Conservation (phyloP, 1,284 basidiomycete genomes). For the Schizophyllum commune region DNA sequence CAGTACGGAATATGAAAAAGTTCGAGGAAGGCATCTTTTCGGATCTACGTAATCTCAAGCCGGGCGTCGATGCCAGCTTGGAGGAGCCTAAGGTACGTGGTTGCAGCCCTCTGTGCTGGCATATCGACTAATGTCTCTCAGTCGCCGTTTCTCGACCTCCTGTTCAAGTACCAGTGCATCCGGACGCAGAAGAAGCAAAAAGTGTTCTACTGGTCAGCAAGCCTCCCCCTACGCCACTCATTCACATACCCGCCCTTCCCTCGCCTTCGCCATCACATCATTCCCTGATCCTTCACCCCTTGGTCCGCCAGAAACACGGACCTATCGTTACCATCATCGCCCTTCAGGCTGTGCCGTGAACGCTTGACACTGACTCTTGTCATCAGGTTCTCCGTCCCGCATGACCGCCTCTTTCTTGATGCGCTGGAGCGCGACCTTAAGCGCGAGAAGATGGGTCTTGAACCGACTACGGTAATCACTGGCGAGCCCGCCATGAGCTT, state of each 20-base stretch:
- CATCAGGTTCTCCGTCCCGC: slow-evolving; percentile 56
- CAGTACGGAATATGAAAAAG: slow-evolving; percentile 80
- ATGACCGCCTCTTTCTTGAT: slow-evolving; percentile 92
- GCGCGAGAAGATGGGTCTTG: slow-evolving; percentile 81
- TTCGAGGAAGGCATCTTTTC: slow-evolving; percentile 92
- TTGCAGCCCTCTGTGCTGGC: slow-evolving; percentile 1
- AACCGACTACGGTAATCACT: slow-evolving; percentile 69
- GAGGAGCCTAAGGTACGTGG: slow-evolving; percentile 83
- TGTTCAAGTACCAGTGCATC: slow-evolving; percentile 94
- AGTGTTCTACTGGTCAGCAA: slow-evolving; percentile 81
- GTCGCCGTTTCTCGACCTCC: slow-evolving; percentile 86
- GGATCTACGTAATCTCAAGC: slow-evolving; percentile 86
- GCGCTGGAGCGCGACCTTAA: slow-evolving; percentile 90
- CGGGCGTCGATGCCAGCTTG: slow-evolving; percentile 81
- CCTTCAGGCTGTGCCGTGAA: background rate
- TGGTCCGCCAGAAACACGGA: background rate
- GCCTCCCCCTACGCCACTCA: slow-evolving; percentile 3
- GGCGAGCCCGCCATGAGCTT: slow-evolving; percentile 80
- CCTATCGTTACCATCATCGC: background rate
- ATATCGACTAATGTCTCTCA: slow-evolving; percentile 20
- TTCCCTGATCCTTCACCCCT: background rate
- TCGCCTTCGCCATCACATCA: slow-evolving; percentile 4
- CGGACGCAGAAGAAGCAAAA: slow-evolving; percentile 96
- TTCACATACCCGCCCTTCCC: slow-evolving; percentile 4
- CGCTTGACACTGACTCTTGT: background rate